Percentiles rank a stretch among this genome's conserved stretches.
These are phyloP conservation scores for Colletotrichum tabaci DNA, from an alignment of 2,329 filamentous ascomycete species.

Conservation along the genomic window DNA sequence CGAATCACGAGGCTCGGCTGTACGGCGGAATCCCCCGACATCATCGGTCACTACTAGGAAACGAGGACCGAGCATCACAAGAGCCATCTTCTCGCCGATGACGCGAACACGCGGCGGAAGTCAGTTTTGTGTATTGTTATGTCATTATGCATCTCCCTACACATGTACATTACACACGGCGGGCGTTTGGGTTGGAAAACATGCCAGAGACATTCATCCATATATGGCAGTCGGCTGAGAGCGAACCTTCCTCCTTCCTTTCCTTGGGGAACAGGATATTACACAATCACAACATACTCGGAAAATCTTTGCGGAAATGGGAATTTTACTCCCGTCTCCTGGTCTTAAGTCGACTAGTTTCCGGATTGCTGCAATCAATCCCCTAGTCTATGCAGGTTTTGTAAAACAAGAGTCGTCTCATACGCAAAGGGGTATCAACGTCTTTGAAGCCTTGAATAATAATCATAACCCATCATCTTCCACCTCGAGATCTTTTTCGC, in stretches of 20 bases:
- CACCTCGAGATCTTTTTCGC: background rate
- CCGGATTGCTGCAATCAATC: conserved; percentile 8
- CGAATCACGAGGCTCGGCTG: background rate
- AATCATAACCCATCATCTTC: conserved; percentile 24
- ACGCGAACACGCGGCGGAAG: background rate
- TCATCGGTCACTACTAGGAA: background rate
- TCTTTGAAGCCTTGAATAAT: conserved; percentile 32
- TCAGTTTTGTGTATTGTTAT: background rate
- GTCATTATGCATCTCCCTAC: background rate
- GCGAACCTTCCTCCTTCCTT: too few relatives aligned
- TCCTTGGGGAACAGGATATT: too few relatives aligned
- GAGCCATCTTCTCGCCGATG: background rate
- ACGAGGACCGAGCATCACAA: background rate
- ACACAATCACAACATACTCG: background rate
- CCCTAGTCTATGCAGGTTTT: conserved; percentile 38
- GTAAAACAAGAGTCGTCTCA: conserved; percentile 30
- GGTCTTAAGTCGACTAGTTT: conserved; percentile 5
- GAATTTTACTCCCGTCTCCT: background rate
- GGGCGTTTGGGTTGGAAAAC: conserved; percentile 28
- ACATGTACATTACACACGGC: conserved; percentile 27
- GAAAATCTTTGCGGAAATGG: too few relatives aligned
- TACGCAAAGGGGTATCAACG: conserved; percentile 44
- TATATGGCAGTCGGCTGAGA: background rate
- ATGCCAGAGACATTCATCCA: background rate
- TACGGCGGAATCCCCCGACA: background rate